Conservation (phyloP, 2,329 filamentous ascomycete genomes). For the Cyphellophora europaea region DNA sequence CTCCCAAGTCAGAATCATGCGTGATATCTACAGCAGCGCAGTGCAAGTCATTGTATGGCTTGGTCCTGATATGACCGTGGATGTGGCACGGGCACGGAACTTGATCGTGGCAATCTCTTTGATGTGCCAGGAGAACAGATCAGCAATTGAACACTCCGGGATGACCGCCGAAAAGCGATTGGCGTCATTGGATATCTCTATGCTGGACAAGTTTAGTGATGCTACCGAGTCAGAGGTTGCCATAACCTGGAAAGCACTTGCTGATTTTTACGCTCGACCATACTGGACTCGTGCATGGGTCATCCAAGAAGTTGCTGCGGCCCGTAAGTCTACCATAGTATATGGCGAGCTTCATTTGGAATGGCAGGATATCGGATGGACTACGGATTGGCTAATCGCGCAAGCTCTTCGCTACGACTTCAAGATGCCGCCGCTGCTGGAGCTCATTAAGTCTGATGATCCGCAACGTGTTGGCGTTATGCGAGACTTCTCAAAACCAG, state of each 20-base stretch:
- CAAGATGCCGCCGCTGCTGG: too few species aligned
- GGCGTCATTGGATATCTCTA: too few species aligned
- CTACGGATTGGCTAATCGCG: too few species aligned
- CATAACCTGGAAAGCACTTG: neutral
- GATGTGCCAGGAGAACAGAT: neutral
- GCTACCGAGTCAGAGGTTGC: too few species aligned
- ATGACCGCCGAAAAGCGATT: too few species aligned
- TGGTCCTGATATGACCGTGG: conserved; percentile 7
- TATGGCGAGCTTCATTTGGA: conserved; percentile 10
- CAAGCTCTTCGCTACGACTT: too few species aligned
- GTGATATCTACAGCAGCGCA: conserved; percentile 13
- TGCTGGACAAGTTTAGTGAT: too few species aligned
- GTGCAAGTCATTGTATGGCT: conserved; percentile 17
- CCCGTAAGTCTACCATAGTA: conserved; percentile 10
- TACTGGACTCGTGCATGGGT: conserved; percentile 20
- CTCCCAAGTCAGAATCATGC: conserved; percentile 10
- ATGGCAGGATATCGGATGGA: too few species aligned
- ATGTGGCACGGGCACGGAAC: too few species aligned
- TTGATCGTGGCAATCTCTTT: neutral
- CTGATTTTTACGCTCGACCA: conserved; percentile 7
- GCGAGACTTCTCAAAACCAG: too few species aligned
- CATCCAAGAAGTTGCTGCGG: conserved; percentile 19
- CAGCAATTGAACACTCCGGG: neutral
- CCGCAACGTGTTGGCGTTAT: too few species aligned
- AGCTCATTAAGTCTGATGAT: too few species aligned